Percentiles rank a stretch among this genome's conserved stretches.
These are phyloP conservation scores for Candida coquimbonensis DNA, from an alignment of 805 yeast species.

Conservation along the genomic window DNA sequence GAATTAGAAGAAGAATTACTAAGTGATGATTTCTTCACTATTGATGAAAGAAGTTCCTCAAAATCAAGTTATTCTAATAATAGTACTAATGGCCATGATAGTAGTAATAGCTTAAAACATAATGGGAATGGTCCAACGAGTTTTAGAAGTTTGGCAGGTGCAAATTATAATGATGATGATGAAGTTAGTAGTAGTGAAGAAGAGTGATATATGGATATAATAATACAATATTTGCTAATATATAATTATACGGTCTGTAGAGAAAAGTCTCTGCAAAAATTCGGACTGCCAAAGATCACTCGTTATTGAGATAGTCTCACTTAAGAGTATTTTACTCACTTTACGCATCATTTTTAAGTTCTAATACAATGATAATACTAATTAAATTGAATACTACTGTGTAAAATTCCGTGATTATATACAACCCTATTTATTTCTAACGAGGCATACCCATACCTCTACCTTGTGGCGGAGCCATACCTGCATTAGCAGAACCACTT, in stretches of 20 bases:
- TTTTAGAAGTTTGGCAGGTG: slow-evolving; percentile 21
- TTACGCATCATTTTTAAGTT: no score
- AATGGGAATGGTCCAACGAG: slow-evolving; percentile 14
- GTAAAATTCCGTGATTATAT: no score
- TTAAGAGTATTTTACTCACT: no score
- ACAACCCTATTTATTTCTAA: slow-evolving; percentile 1
- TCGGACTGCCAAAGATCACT: no score
- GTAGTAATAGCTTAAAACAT: not conserved
- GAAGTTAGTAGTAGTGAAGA: slow-evolving; percentile 22
- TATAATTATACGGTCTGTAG: no score
- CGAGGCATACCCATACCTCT: slow-evolving; percentile 70
- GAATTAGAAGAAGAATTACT: slow-evolving; percentile 20
- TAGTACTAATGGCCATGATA: not conserved
- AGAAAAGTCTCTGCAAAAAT: no score
- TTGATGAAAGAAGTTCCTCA: slow-evolving; percentile 5
- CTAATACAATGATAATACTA: not conserved
- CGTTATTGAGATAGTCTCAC: no score
- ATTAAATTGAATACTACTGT: no score
- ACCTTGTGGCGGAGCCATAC: slow-evolving; percentile 43
- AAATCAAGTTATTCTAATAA: no score
- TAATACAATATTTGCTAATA: not conserved
- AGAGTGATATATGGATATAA: slow-evolving; percentile 11
- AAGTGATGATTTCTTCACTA: slow-evolving; percentile 6
- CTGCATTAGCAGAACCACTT: slow-evolving; percentile 45
- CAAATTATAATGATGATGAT: slow-evolving; percentile 15